Percentiles rank a stretch among this genome's conserved stretches.
These are phyloP conservation scores for Obelidium mucronatum DNA, from an alignment of 192 early-diverging fungal genomes.

Conservation along the genomic window DNA sequence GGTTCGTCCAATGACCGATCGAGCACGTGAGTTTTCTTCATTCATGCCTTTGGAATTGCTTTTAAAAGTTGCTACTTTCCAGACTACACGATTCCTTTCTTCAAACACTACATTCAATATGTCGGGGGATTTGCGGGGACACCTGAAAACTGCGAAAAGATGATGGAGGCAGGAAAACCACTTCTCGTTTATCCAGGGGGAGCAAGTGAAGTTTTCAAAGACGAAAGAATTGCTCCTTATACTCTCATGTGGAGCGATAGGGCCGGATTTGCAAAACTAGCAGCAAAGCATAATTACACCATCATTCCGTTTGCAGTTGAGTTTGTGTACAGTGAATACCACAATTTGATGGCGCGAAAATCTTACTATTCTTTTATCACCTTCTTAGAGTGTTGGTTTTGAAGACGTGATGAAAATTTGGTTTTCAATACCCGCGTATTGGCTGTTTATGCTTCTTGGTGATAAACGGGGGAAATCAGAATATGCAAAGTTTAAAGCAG, in stretches of 20 bases:
- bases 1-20: background rate
- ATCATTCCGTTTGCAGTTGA: slow-evolving; percentile 43
- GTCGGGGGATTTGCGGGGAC: slow-evolving; percentile 34
- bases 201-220: slow-evolving; percentile 35
- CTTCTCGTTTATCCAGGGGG: slow-evolving; percentile 46
- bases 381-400: slow-evolving; percentile 36
- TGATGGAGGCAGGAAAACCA: slow-evolving; percentile 30
- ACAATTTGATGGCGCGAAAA: no score
- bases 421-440: slow-evolving; percentile 8
- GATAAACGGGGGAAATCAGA: slow-evolving; percentile 8
- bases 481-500: background rate
- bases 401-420: slow-evolving; percentile 30
- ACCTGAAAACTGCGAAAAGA: slow-evolving; percentile 14
- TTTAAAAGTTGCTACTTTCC: no score
- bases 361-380: no score
- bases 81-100: slow-evolving; percentile 39
- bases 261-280: slow-evolving; percentile 41
- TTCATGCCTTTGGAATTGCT: background rate
- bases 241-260: slow-evolving; percentile 37
- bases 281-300: slow-evolving; percentile 40
- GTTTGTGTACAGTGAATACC: no score
- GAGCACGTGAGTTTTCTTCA: background rate
- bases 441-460: background rate
- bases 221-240: slow-evolving; percentile 21
- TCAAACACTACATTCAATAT: slow-evolving; percentile 8